These are phyloP conservation scores for Stephanodiscus triporus DNA, from an alignment of 108 stramenopile species.

Conservation along the genomic window DNA sequence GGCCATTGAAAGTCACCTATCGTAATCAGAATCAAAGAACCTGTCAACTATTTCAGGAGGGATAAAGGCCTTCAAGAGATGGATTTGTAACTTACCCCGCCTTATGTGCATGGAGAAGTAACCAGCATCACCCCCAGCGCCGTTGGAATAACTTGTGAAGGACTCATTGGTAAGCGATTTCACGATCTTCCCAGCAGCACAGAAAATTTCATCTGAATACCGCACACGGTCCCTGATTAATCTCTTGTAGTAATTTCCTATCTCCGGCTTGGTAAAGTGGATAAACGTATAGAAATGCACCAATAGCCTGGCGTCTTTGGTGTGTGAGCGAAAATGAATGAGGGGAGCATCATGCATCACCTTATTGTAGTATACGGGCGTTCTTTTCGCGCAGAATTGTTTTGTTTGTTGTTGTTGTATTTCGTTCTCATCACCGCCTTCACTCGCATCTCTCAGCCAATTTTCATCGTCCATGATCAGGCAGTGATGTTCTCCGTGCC, in stretches of 20 bases:
- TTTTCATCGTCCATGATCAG: conserved; percentile 66
- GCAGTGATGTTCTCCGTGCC: conserved; percentile 52
- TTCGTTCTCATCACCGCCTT: background rate
- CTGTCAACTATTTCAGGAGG: conserved; percentile 73
- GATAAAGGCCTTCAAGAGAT: conserved; percentile 83
- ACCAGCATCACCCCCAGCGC: conserved; percentile 54
- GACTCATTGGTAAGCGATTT: conserved; percentile 67
- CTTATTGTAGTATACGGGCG: conserved; percentile 25
- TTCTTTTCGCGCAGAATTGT: conserved; percentile 14
- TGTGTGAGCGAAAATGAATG: conserved; percentile 63
- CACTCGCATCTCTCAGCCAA: conserved; percentile 30
- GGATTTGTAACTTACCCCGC: conserved; percentile 60
- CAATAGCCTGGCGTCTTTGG: conserved; percentile 69
- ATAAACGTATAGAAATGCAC: conserved; percentile 84
- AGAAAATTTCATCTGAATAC: conserved; percentile 84
- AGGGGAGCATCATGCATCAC: conserved; percentile 39
- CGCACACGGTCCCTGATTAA: conserved; percentile 83
- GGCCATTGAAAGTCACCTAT: conserved; percentile 56
- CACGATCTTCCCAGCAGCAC: conserved; percentile 87
- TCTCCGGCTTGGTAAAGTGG: conserved; percentile 70
- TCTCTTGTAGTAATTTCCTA: conserved; percentile 75
- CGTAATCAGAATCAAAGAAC: conserved; percentile 28
- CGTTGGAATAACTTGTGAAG: conserved; percentile 23
- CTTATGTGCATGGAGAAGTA: conserved; percentile 82
- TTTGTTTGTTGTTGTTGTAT: background rate